phyloP scores from a whole-genome alignment of 352 stramenopile genomes.

The Phytophthora idaei region DNA sequence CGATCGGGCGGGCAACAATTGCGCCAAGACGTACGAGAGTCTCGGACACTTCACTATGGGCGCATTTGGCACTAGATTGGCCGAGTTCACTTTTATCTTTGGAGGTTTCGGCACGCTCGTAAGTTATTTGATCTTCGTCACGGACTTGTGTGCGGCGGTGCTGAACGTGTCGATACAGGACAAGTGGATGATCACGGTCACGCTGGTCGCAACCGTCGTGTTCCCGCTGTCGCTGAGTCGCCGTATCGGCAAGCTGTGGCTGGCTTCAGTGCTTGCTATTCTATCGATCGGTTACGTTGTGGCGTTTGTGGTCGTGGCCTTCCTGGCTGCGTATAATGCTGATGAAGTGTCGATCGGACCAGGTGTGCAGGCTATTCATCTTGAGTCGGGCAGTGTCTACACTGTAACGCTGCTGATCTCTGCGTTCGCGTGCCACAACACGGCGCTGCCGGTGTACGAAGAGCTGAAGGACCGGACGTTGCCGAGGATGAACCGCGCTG shows the following conservation, averaged over 20 bases:
- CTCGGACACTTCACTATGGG: conserved; percentile 79
- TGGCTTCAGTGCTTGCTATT: conserved; percentile 67
- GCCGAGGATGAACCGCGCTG: conserved; percentile 66
- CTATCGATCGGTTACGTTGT: conserved; percentile 77
- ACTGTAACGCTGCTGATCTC: conserved; percentile 79
- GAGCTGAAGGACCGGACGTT: conserved; percentile 64
- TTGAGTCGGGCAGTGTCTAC: conserved; percentile 71
- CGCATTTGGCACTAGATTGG: conserved; percentile 55
- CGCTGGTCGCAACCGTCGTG: conserved; percentile 40
- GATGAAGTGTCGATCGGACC: conserved; percentile 6
- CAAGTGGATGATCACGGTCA: conserved; percentile 68
- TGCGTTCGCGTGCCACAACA: conserved; percentile 82
- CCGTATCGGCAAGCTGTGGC: conserved; percentile 62
- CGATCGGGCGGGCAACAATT: conserved; percentile 60
- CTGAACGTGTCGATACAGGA: conserved; percentile 35
- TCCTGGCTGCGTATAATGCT: conserved; percentile 33
- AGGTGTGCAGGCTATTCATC: conserved; percentile 48
- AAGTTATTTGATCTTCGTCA: conserved; percentile 87
- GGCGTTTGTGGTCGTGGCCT: conserved; percentile 60
- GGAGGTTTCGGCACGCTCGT: conserved; percentile 82
- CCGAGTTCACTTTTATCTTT: conserved; percentile 87
- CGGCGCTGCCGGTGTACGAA: conserved; percentile 77
- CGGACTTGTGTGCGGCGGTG: conserved; percentile 64
- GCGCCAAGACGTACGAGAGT: conserved; percentile 78
- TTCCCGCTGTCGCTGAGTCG: conserved; percentile 68